Conservation (phyloP, 202 grass and related monocot species). For the Schoenoplectus tabernaemontani region DNA sequence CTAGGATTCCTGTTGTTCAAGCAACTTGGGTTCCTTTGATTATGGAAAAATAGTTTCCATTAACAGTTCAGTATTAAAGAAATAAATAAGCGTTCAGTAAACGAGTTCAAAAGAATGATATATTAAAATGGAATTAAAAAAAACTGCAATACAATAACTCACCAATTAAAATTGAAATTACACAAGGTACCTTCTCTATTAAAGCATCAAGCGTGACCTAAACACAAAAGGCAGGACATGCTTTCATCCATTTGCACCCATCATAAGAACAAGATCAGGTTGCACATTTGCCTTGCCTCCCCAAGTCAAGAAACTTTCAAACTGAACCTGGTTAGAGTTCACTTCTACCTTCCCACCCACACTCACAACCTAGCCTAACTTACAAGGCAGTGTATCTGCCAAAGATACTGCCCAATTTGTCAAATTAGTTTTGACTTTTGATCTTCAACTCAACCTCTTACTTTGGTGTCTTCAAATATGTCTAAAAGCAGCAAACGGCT, state of each 20-base stretch:
- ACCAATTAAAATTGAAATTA: no score
- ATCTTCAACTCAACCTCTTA: conserved; percentile 64
- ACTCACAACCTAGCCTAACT: conserved; percentile 54
- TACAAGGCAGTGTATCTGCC: conserved; percentile 44
- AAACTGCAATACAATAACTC: not conserved
- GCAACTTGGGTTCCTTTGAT: not conserved
- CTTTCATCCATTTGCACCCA: conserved; percentile 35
- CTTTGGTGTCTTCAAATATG: conserved; percentile 64
- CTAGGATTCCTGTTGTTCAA: not conserved
- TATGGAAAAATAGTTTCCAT: not conserved
- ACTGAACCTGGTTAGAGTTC: conserved; percentile 34
- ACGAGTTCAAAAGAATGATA: not conserved
- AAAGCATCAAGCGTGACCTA: conserved; percentile 69
- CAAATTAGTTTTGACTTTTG: conserved; percentile 31
- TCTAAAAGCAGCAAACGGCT: conserved; percentile 45
- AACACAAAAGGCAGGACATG: conserved; percentile 43
- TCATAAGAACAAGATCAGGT: conserved; percentile 41
- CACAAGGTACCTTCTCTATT: not conserved
- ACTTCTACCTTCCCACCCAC: conserved; percentile 42
- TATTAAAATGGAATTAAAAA: not conserved
- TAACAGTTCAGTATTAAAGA: not conserved
- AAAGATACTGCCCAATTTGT: conserved; percentile 51
- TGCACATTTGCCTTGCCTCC: conserved; percentile 61
- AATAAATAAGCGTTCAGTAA: not conserved
- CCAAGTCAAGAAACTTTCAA: conserved; percentile 64